Evolutionary conservation across 1,284 basidiomycete genomes (phyloP).

Genomic region (Marasmius sp.): DNA sequence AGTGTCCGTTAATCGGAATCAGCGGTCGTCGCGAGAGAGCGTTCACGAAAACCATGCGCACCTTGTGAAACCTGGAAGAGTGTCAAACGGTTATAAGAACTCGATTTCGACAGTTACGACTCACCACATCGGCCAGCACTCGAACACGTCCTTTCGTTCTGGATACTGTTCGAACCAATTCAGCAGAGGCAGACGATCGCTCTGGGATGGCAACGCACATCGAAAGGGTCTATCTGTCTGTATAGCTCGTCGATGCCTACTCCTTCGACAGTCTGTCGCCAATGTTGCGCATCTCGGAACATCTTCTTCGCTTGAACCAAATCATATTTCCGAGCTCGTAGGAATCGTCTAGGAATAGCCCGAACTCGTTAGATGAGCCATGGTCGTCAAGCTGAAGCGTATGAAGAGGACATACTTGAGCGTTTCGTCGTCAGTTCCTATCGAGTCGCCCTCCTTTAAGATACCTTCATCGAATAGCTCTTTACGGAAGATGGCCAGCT

Average conservation of each 20-base stretch:
- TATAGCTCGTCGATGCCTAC: conserved; percentile 56
- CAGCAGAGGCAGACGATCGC: background rate
- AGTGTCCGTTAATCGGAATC: background rate
- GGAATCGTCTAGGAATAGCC: conserved; percentile 51
- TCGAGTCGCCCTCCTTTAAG: conserved; percentile 57
- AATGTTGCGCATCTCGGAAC: conserved; percentile 46
- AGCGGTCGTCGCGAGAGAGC: background rate
- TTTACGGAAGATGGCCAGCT: conserved; percentile 5
- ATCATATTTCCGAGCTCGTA: conserved; percentile 64
- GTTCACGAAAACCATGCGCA: conserved; percentile 21
- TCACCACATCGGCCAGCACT: conserved; percentile 67
- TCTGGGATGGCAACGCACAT: conserved; percentile 38
- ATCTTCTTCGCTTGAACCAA: conserved; percentile 38
- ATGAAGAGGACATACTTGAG: conserved; percentile 44
- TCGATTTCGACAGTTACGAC: background rate
- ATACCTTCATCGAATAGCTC: conserved; percentile 48
- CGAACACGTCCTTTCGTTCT: conserved; percentile 63
- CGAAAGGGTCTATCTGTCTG: conserved; percentile 50
- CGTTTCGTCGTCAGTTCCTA: conserved; percentile 65
- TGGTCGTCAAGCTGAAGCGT: conserved; percentile 1
- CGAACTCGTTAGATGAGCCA: background rate
- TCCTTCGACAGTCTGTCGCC: conserved; percentile 51
- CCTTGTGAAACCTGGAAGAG: conserved; percentile 57
- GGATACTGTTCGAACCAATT: conserved; percentile 49
- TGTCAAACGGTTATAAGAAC: conserved; percentile 6